Evolutionary conservation across 805 yeast genomes (phyloP).

Genomic region (Barnettozyma botsteinii): DNA sequence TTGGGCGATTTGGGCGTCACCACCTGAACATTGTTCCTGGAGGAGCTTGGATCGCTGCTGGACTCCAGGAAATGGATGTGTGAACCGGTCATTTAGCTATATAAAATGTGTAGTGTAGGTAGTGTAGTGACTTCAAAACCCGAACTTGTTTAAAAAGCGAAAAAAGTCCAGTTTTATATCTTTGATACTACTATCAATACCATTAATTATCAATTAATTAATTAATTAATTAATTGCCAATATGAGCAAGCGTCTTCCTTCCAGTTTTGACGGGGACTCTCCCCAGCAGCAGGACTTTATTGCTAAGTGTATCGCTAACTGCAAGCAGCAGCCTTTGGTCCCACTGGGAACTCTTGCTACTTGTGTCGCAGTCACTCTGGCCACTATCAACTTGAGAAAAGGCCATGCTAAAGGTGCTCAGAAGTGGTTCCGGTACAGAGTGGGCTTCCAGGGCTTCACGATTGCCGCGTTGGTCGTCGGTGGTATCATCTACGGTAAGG

Average conservation of each 20-base stretch:
- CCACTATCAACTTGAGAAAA: slow-evolving; percentile 65
- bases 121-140: too few relatives aligned
- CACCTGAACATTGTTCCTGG: slow-evolving; percentile 23
- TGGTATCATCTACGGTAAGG: slow-evolving; percentile 59
- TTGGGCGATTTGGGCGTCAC: slow-evolving; percentile 41
- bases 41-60: neutral
- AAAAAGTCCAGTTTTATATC: too few relatives aligned
- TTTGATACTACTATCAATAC: too few relatives aligned
- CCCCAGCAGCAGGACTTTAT: slow-evolving; percentile 35
- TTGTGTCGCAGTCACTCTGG: slow-evolving; percentile 71
- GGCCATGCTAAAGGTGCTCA: slow-evolving; percentile 78
- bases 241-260: slow-evolving; percentile 29
- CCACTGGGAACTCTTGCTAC: slow-evolving; percentile 80
- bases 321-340: slow-evolving; percentile 84
- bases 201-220: too few relatives aligned
- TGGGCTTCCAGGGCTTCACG: slow-evolving; percentile 79
- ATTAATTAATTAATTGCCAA: too few relatives aligned
- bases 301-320: slow-evolving; percentile 53
- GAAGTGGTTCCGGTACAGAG: slow-evolving; percentile 84
- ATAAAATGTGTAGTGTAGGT: neutral
- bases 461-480: slow-evolving; percentile 79
- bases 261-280: slow-evolving; percentile 30
- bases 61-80: slow-evolving; percentile 2
- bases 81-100: slow-evolving; percentile 1
- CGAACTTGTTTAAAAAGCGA: neutral